phyloP scores from a whole-genome alignment of 1,284 basidiomycete species.

The Moesziomyces sp. region DNA sequence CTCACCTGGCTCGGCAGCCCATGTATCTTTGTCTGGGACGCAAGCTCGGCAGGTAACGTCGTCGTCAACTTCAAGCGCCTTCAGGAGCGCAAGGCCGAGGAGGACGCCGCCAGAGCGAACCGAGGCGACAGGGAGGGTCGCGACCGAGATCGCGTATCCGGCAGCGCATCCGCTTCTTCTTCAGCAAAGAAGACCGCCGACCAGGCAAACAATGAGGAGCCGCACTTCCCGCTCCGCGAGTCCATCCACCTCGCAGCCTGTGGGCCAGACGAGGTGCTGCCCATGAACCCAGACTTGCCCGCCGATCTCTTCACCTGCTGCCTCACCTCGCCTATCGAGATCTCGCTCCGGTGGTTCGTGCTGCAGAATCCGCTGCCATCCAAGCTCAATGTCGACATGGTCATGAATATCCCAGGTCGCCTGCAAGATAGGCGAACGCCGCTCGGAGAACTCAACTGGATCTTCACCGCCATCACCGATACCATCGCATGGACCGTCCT shows the following conservation, averaged over 20 bases:
- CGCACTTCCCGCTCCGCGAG: constrained; percentile 78
- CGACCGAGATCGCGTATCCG: constrained; percentile 1
- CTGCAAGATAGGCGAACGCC: constrained; percentile 95
- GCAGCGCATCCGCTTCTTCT: constrained; percentile 14
- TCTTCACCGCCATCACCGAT: constrained; percentile 98
- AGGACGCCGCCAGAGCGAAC: constrained; percentile 70
- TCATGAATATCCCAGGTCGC: constrained; percentile 94
- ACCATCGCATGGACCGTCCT: constrained; percentile 99
- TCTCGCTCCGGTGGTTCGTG: constrained; percentile 92
- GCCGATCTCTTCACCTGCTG: constrained; percentile 98
- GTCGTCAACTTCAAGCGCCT: constrained; percentile 90
- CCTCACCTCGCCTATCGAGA: constrained; percentile 97
- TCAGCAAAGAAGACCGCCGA: constrained; percentile 20
- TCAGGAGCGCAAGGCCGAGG: constrained; percentile 85
- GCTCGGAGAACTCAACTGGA: constrained; percentile 97
- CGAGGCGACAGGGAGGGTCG: constrained; percentile 67
- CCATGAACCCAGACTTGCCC: constrained; percentile 94
- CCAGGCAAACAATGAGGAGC: constrained; percentile 48
- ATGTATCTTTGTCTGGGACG: constrained; percentile 98
- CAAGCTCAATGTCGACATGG: constrained; percentile 80
- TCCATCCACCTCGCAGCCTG: constrained; percentile 97
- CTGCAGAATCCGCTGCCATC: constrained; percentile 80
- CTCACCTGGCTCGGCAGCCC: constrained; percentile 86
- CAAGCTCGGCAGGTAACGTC: constrained; percentile 93
- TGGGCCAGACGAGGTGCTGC: constrained; percentile 87